Evolutionary conservation across 148 eudicot genomes (phyloP), one percentile per base, ranked within the genome.

Genomic region (Agrostemma githago): DNA sequence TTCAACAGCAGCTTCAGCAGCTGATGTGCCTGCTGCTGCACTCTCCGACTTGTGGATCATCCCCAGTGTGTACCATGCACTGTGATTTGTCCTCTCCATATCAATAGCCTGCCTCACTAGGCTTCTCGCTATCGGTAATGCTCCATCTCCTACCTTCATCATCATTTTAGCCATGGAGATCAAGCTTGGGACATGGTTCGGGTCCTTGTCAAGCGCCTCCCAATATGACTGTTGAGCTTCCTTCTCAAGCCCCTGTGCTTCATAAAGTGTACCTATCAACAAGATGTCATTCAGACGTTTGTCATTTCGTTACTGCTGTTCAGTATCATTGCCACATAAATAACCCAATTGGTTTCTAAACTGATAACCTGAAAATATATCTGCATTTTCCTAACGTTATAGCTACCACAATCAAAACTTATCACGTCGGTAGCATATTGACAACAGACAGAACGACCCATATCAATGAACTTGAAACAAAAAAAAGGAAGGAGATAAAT

Each of bases 1-100:
- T 40, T 89, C 95, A 3, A 78, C 83, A 34, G 97, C 83, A 34
- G 97, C 92, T 78, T 93, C 96, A 10, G 64, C 42, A 4, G 79
- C 71, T 7, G 87, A 84, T 74, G 74, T 77, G 16, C 83, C 88
- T 8, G 34, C 34, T 26, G 34, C 34, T 26, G 40, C 71, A 66
- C 54, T 72, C 71, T 86, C 95, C 20, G 81, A 81, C 67, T 81
- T 86, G 81, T 85, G 86, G 39, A 93, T 62, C 76, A 89, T 69
- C 48, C 95, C 98, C 8, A 89, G 89, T 81, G 83, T 84, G 70
- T 85, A 83, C 98, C 98, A 93, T 0, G 98, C 98, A n/a, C 76
- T 40, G 61, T 85, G 82, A 59, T 88, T 91, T 38, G 86, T 85
- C 77, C 97, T 84, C 69, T 94, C 92, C 11, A 88, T 81, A 71